These are phyloP conservation scores for Thinopyrum elongatum DNA, from an alignment of 176 grass and related monocot genomes.

Conservation along the genomic window DNA sequence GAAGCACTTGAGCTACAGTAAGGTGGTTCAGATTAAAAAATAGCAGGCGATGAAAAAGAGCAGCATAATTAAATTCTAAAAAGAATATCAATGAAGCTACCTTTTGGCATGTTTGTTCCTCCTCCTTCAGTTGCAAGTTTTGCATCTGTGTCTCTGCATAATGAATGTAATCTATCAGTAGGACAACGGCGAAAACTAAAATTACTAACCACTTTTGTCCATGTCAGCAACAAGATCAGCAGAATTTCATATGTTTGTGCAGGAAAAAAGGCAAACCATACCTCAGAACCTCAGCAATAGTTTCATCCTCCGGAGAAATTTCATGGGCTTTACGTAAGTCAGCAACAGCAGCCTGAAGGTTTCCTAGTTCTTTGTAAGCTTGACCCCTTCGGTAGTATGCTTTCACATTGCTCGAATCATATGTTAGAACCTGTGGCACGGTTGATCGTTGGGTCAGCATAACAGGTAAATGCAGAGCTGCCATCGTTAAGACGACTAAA, in stretches of 20 bases:
- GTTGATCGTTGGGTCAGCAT: conserved; percentile 18
- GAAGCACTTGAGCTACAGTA: background rate
- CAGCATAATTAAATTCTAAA: background rate
- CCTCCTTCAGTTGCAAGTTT: conserved; percentile 46
- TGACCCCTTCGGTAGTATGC: conserved; percentile 96
- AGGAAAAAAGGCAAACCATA: conserved; percentile 26
- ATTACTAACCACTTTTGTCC: background rate
- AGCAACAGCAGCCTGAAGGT: conserved; percentile 81
- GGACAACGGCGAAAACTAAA: background rate
- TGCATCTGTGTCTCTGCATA: conserved; percentile 47
- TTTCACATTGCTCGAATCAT: conserved; percentile 84
- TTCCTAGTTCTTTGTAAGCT: conserved; percentile 83
- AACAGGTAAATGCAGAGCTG: background rate
- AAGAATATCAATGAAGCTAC: conserved; percentile 30
- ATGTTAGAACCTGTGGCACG: conserved; percentile 69
- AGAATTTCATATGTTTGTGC: conserved; percentile 16
- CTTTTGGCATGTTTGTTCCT: conserved; percentile 39
- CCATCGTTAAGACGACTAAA: background rate
- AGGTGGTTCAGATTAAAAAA: background rate
- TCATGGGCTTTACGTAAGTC: conserved; percentile 82
- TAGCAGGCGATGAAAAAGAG: background rate
- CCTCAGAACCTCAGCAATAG: conserved; percentile 87
- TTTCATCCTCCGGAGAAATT: conserved; percentile 91
- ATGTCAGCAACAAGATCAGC: background rate
- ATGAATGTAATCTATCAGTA: conserved; percentile 26